Base-by-base conservation (phyloP, 768 basidiomycete species). In the Boletus subcaerulescens region DNA sequence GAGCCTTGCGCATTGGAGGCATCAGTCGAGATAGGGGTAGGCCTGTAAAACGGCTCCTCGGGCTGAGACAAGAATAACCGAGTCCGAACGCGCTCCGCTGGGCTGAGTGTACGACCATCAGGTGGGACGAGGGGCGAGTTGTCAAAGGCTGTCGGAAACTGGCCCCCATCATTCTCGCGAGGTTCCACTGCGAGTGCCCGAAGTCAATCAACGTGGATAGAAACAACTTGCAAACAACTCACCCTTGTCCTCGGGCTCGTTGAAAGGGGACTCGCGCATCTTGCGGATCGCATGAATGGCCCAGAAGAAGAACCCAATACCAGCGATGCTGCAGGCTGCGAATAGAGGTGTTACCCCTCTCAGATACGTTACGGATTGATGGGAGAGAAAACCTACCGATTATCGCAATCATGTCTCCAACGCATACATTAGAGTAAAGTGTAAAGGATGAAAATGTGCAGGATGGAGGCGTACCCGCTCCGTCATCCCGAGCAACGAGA, bases 331-430 rank as follows among this genome's bases (percentile, higher is more conserved):
- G 44, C 56, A 67, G 3, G 51, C 55, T 65, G 32, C 13, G 10
- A 32, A 41, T 33, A 42, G 42, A 47, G 20, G 32, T 3, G 26
- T n/a, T 18, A 20, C 18, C 3, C 6, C 10, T 61, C 24, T 29
- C 29, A 53, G 22, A 48, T 41, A n/a, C n/a, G n/a, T n/a, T n/a
- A 26, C 3, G 33, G 18, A 52, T 18, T 13, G 36, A 24, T 9
- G n/a, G 5, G 1, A 24, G 1, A 4, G 9, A 14, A 17, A 15
- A 54, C 65, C 3, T 32, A 62, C 68, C 68, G 9, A 67, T 3
- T 38, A 70, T 62, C 3, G 53, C 58, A 38, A 67, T 29, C 18
- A 67, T 12, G 50, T 67, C 63, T 0, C 68, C 66, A 4, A 67
- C 15, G 15, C 68, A 67, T 4, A 70, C 58, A 3, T 47, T 56